Base-by-base conservation (phyloP, 148 eudicot genomes). In the Rhododendron molle region DNA sequence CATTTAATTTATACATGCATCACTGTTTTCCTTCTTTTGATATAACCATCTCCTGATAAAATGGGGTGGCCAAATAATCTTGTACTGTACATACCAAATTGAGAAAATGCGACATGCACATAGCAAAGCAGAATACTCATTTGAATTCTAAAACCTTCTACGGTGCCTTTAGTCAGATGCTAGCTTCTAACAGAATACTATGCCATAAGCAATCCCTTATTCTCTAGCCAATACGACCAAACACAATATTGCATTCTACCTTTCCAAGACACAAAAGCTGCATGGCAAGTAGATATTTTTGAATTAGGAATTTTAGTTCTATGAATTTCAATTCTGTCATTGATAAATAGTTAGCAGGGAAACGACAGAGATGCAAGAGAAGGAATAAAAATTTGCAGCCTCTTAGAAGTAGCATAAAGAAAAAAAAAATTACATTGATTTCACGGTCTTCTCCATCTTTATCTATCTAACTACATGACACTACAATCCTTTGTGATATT, bases 401-500 rank as follows among this genome's bases (percentile, higher is more conserved):
- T 21, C 58, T 65, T 26, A 67, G 81, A 44, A 30, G 46, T 44
- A 79, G 74, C 62, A 72, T 30, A 76, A 83, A 80, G 86, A 0
- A 38, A 38, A 38, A 38, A n/a, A 86, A 67, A 50, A 86, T 89
- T 88, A 92, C 99, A 90, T 95, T 95, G 87, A 97, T 97, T 90
- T 97, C 99, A 86, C 91, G 98, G 89, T 97, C 98, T 88, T 95
- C 98, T 4, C 92, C 96, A 73, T 97, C 99, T 92, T 97, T 97
- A 78, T 94, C n/a, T n/a, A n/a, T n/a, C 98, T 52, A 92, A 87
- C 90, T 93, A 97, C 94, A 94, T 93, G 89, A 87, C 86, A 89
- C 87, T 91, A 87, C 88, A 91, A 52, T 92, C 96, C 88, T 92
- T 95, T 21, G 89, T 80, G 88, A 91, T 93, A 60, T 90, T 91